Evolutionary conservation across 2,329 filamentous ascomycete species (phyloP), one percentile per base, ranked within the genome.

Genomic region (Plenodomus biglobosus): DNA sequence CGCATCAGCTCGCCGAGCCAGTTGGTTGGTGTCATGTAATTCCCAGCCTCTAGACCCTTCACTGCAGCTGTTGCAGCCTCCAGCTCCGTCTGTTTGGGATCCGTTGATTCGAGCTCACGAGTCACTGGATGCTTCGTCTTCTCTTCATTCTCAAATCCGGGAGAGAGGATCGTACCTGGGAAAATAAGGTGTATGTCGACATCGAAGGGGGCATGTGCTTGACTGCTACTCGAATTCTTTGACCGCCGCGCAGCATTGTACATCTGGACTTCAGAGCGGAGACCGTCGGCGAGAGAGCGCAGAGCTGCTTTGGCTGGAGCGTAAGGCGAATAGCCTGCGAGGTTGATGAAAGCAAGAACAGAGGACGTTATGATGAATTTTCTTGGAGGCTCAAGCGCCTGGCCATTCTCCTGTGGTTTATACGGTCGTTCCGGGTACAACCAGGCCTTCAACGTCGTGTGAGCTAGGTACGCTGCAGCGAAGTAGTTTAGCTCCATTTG

Each of bases 401-500:
- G 41, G 8, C 37, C 42, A 30, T 58, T 53, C n/a, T 45, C 48
- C n/a, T 63, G 54, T 30, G 77, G 64, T 8, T 76, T 8, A 60
- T 59, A 70, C 55, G 54, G 71, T 57, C 56, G 52, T 68, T 70
- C 40, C 50, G 58, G 60, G 56, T 75, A 72, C 38, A 91, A 81
- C 92, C 92, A 96, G 51, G 82, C 80, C 42, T 80, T 81, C 52
- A 96, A 75, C 16, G 87, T 84, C 17, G 89, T 85, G 68, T 95
- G 90, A 32, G 90, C 87, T 74, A 95, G 88, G 70, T 95, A 94
- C 35, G 87, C 86, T 22, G 85, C 85, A 40, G 90, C 88, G 80
- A 86, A 96, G 76, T 90, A 97, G 74, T 96, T 92, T 59, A 92
- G 82, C 66, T 96, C 90, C 90, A 96, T 96, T 70, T 95, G 90